phyloP scores from a whole-genome alignment of 116 monocot species.

The Papilionanthe hybrid region DNA sequence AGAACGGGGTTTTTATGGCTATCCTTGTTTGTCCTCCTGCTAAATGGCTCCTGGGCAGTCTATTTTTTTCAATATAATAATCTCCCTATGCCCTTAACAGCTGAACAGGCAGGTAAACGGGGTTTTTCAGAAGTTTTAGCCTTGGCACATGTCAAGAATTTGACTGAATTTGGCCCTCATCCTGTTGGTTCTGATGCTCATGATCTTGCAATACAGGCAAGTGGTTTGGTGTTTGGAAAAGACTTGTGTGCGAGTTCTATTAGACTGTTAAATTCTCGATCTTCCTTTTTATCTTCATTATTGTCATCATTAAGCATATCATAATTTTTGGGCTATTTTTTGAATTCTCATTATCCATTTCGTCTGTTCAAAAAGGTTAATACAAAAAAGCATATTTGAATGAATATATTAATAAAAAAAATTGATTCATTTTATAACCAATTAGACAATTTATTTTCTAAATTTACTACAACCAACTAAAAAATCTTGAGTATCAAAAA shows the following conservation, averaged over 20 bases:
- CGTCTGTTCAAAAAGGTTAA: not conserved
- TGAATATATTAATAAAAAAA: too few species aligned
- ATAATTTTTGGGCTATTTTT: not conserved
- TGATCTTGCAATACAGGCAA: conserved; percentile 73
- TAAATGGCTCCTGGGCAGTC: conserved; percentile 70
- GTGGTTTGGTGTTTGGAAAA: not conserved
- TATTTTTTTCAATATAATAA: conserved; percentile 58
- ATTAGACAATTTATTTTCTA: not conserved
- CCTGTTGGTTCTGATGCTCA: conserved; percentile 83
- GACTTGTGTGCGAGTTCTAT: not conserved
- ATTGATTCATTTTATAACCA: not conserved
- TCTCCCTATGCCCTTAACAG: conserved; percentile 59
- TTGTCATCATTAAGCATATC: not conserved
- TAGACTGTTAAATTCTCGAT: not conserved
- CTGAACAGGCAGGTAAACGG: conserved; percentile 72
- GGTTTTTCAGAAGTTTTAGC: conserved; percentile 89
- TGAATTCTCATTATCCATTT: not conserved
- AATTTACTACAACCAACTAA: too few species aligned
- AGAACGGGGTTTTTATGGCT: conserved; percentile 55
- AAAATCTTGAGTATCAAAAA: too few species aligned
- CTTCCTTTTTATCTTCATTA: too few species aligned
- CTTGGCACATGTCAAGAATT: conserved; percentile 71
- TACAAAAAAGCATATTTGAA: too few species aligned
- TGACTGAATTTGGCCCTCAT: conserved; percentile 81
- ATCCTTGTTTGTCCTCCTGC: conserved; percentile 49